These are phyloP conservation scores for Tylopilus sp. DNA, from an alignment of 768 basidiomycete species.

Conservation along the genomic window DNA sequence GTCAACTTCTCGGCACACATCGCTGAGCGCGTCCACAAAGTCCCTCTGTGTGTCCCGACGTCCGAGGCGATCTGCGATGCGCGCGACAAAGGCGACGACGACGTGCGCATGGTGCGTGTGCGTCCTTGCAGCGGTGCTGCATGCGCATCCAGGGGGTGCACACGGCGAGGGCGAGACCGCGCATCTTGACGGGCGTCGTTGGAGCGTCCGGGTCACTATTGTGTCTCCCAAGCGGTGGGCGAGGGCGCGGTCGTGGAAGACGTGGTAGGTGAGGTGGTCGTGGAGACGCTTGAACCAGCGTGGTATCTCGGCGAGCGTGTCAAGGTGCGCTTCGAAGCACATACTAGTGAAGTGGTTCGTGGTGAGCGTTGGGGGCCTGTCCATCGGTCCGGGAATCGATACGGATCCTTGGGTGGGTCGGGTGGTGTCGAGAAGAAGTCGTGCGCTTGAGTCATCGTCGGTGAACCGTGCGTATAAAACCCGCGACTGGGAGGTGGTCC, in stretches of 20 bases:
- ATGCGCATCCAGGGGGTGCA: constrained; percentile 16
- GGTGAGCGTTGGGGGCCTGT: not conserved
- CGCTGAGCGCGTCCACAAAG: constrained; percentile 10
- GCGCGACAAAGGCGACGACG: constrained; percentile 10
- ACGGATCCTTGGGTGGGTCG: not conserved
- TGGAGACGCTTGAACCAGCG: constrained; percentile 17
- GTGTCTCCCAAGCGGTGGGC: constrained; percentile 5
- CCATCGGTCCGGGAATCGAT: not conserved
- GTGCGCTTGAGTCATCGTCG: not conserved
- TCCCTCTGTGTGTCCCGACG: not conserved
- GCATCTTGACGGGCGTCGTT: constrained; percentile 9
- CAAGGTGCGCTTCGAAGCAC: constrained; percentile 6
- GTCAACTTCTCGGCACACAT: constrained; percentile 15
- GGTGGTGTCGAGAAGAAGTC: not conserved
- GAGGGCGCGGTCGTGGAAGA: constrained; percentile 12
- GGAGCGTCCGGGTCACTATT: constrained; percentile 7
- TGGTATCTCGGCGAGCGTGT: not conserved
- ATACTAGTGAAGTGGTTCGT: constrained; percentile 9
- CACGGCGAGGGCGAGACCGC: constrained; percentile 6
- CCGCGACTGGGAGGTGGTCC: not conserved
- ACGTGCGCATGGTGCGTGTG: constrained; percentile 1
- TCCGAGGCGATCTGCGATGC: constrained; percentile 5
- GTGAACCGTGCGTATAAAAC: not conserved
- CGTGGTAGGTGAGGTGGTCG: constrained; percentile 4
- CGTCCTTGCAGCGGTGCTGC: constrained; percentile 11